phyloP scores from a whole-genome alignment of 2,329 filamentous ascomycete genomes.

The Aspergillus chevalieri region DNA sequence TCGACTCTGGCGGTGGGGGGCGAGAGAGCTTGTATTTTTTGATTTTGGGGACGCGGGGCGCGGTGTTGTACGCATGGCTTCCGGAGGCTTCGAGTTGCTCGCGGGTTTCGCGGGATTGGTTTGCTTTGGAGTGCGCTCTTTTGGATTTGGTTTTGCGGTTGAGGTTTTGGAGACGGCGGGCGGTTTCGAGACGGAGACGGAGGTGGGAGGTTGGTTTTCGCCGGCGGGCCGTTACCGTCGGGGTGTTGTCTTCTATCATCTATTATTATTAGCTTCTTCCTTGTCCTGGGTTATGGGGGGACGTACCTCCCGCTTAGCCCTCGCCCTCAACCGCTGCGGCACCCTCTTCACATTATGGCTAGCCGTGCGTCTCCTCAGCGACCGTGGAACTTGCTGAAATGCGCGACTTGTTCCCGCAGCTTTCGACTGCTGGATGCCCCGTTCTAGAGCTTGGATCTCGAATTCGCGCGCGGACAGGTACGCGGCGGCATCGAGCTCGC shows the following conservation, averaged over 20 bases:
- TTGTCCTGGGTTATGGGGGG: no score
- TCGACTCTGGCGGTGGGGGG: slow-evolving; percentile 56
- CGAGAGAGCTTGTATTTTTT: slow-evolving; percentile 64
- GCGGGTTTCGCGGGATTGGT: slow-evolving; percentile 26
- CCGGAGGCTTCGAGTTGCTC: slow-evolving; percentile 18
- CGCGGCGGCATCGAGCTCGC: slow-evolving; percentile 75
- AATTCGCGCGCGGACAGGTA: slow-evolving; percentile 83
- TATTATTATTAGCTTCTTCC: slow-evolving; percentile 28
- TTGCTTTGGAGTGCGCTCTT: slow-evolving; percentile 40
- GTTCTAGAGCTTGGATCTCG: slow-evolving; percentile 79
- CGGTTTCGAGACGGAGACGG: slow-evolving; percentile 64
- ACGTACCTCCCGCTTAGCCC: slow-evolving; percentile 58
- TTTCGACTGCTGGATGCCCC: slow-evolving; percentile 72
- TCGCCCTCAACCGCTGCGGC: slow-evolving; percentile 65
- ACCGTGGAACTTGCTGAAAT: slow-evolving; percentile 84
- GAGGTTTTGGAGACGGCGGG: slow-evolving; percentile 62
- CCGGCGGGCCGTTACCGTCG: slow-evolving; percentile 59
- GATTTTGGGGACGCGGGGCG: slow-evolving; percentile 54
- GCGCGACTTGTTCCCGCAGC: slow-evolving; percentile 60
- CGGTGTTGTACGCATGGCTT: slow-evolving; percentile 29
- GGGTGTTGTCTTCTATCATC: slow-evolving; percentile 88
- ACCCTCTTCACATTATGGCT: slow-evolving; percentile 93
- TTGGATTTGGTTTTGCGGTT: slow-evolving; percentile 40
- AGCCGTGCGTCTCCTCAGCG: slow-evolving; percentile 77
- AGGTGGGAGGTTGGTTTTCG: slow-evolving; percentile 42